phyloP scores from a whole-genome alignment of 495 filamentous ascomycete genomes.

The Penicillium flavigenum region DNA sequence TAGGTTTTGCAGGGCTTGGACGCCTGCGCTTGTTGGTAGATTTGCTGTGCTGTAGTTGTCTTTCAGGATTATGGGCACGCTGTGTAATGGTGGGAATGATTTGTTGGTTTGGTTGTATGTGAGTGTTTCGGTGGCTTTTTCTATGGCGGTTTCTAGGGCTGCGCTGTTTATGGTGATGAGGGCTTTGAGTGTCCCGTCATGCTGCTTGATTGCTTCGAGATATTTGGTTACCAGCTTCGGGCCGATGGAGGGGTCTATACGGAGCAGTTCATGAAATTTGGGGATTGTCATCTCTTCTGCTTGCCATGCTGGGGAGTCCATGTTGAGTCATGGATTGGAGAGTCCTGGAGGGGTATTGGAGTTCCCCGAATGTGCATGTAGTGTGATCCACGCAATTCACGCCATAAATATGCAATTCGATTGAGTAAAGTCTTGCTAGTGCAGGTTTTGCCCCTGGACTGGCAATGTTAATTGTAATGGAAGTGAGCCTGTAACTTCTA shows the following conservation, averaged over 20 bases:
- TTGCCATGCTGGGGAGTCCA: neutral
- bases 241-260: constrained; percentile 49
- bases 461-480: neutral
- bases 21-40: constrained; percentile 57
- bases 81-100: constrained; percentile 29
- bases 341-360: neutral
- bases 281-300: constrained; percentile 53
- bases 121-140: constrained; percentile 50
- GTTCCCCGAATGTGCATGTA: neutral
- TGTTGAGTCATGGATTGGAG: neutral
- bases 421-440: neutral
- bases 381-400: constrained; percentile 2
- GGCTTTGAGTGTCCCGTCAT: constrained; percentile 57
- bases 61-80: constrained; percentile 62
- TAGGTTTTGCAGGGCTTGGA: constrained; percentile 45
- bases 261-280: constrained; percentile 52
- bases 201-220: constrained; percentile 52
- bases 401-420: neutral
- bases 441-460: neutral
- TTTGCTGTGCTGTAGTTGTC: constrained; percentile 58
- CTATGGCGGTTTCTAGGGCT: constrained; percentile 48
- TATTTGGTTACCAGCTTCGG: constrained; percentile 53
- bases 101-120: constrained; percentile 5
- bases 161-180: constrained; percentile 53
- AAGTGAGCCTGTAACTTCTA: neutral